These are phyloP conservation scores for Spathaspora sp. DNA, from an alignment of 805 yeast genomes.

Conservation along the genomic window DNA sequence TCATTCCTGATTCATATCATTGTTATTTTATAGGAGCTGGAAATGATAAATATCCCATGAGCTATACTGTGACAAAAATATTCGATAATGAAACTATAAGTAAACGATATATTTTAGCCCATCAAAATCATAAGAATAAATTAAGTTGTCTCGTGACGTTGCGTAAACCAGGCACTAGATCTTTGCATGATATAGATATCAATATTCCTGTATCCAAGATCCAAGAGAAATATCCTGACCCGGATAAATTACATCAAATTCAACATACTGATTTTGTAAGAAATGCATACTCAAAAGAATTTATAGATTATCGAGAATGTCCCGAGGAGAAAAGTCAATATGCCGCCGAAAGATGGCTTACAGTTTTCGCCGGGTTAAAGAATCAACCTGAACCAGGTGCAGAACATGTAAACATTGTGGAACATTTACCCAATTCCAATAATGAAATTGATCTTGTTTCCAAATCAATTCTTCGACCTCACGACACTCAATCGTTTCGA, in stretches of 20 bases:
- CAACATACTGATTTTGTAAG: conserved; percentile 35
- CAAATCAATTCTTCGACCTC: conserved; percentile 10
- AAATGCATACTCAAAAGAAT: conserved; percentile 37
- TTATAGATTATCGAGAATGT: conserved; percentile 24
- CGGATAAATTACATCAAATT: conserved; percentile 19
- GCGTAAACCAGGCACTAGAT: conserved; percentile 11
- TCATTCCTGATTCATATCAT: conserved; percentile 59
- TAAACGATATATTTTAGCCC: conserved; percentile 51
- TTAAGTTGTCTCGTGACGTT: conserved; percentile 52
- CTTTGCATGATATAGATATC: conserved; percentile 4
- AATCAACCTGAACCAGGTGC: conserved; percentile 11
- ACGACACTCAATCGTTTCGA: conserved; percentile 15
- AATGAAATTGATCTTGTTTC: conserved; percentile 1
- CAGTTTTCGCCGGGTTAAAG: conserved; percentile 34
- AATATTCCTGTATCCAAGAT: conserved; percentile 15
- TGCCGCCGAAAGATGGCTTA: conserved; percentile 38
- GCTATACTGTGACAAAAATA: conserved; percentile 50
- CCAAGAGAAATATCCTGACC: conserved; percentile 23
- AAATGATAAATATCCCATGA: conserved; percentile 39
- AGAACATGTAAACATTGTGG: conserved; percentile 3
- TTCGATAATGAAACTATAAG: conserved; percentile 51
- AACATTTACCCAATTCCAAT: conserved; percentile 7
- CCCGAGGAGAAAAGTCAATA: conserved; percentile 29
- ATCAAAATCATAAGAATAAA: conserved; percentile 49
- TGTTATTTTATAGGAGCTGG: conserved; percentile 61